Evolutionary conservation across 441 rosid species (phyloP).

Genomic region (Pelargonium myrrhifolium): DNA sequence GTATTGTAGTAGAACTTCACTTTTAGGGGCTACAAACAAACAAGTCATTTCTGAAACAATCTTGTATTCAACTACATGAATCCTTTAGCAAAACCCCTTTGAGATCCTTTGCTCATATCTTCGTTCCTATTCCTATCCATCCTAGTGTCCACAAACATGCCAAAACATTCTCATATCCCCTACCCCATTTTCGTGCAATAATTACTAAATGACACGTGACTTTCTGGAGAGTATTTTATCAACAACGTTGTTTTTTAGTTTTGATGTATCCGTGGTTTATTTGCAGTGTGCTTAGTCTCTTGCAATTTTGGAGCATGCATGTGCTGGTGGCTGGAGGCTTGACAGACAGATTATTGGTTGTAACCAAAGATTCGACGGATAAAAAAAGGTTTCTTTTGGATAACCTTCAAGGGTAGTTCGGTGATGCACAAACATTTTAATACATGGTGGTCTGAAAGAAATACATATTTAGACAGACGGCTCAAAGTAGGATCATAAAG

Average conservation of each 20-base stretch:
- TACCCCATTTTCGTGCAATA: no score
- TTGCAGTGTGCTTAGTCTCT: constrained; percentile 35
- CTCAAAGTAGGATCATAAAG: constrained; percentile 21
- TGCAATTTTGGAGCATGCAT: constrained; percentile 36
- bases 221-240: neutral
- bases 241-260: neutral
- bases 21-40: no score
- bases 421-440: constrained; percentile 35
- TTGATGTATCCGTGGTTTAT: neutral
- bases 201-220: neutral
- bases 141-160: no score
- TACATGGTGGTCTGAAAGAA: constrained; percentile 28
- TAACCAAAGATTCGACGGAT: neutral
- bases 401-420: constrained; percentile 22
- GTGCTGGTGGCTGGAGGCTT: constrained; percentile 28
- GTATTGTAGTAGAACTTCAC: no score
- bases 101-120: no score
- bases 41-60: no score
- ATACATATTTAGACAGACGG: constrained; percentile 23
- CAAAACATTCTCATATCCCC: no score
- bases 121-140: no score
- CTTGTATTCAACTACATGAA: no score
- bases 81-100: no score
- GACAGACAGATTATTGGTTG: constrained; percentile 14
- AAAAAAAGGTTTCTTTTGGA: constrained; percentile 17